Base-by-base conservation (phyloP, 2,329 filamentous ascomycete genomes). In the Cladobotryum protrusum region DNA sequence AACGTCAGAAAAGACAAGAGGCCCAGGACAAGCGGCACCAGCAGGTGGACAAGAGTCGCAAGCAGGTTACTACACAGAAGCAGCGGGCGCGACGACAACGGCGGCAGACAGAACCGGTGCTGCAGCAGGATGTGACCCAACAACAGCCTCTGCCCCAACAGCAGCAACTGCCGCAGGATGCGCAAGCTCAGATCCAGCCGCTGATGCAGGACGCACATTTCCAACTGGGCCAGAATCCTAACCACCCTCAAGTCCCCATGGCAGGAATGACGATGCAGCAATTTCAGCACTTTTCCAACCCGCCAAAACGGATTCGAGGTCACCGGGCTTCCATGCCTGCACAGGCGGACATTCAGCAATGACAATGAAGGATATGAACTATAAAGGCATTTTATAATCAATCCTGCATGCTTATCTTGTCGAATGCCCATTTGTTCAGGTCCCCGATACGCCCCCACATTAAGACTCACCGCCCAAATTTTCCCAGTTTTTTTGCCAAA, bases 1-100 rank as follows among this genome's bases (percentile, higher is more conserved):
- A 73, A 54, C 64, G 71, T 11, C 66, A 70, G 45, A 60, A 62
- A 46, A 62, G 71, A 15, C 65, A 67, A 44, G 68, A 71, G 8
- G 63, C 64, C 4, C 67, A 69, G 45, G 64, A 71, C 37, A 66
- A 62, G 51, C 62, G 70, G 3, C 67, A 72, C 50, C 61, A 59
- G 14, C 63, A 71, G 43, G 64, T 71, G 4, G 71, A 72, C 17
- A 61, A 68, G 13, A 57, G 48, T 5, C 63, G 64, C 40, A 58
- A 57, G 24, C 57, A 61, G 18, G 55, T 58, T 5, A 58, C 58
- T 1, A 48, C 53, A 3, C 56, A 64, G 29, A 62, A 61, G 37
- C 56, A 59, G 36, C 55, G 60, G 18, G 56, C 55, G 39, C 49
- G 52, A 29, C 54, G 59, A 13, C 59, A 59, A 34, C 54, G 61